Evolutionary conservation across 2,329 filamentous ascomycete species (phyloP).

Genomic region (Aspergillus piperis): DNA sequence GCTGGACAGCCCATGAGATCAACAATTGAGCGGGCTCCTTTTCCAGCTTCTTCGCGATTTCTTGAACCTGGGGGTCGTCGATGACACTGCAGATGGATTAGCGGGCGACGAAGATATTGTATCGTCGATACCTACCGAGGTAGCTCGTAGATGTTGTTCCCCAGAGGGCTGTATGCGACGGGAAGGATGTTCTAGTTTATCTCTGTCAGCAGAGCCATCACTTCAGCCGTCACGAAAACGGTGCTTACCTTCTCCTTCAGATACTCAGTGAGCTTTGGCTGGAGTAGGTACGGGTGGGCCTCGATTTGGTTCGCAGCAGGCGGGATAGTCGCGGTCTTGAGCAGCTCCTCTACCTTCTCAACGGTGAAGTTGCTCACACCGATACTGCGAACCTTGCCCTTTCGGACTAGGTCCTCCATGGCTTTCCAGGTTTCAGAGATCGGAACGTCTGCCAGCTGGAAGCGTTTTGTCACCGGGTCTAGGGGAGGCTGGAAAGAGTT

Average conservation of each 20-base stretch:
- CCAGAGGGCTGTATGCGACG: constrained; percentile 64
- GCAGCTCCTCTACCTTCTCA: constrained; percentile 29
- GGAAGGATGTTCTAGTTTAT: constrained; percentile 47
- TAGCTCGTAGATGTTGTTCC: constrained; percentile 45
- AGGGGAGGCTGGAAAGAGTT: constrained; percentile 29
- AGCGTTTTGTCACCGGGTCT: constrained; percentile 29
- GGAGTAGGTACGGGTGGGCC: constrained; percentile 66
- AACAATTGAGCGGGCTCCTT: constrained; percentile 59
- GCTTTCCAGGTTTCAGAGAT: constrained; percentile 38
- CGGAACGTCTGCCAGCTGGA: constrained; percentile 30
- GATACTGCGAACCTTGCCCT: constrained; percentile 40
- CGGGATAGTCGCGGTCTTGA: constrained; percentile 49
- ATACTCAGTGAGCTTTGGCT: constrained; percentile 54
- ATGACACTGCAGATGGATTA: constrained; percentile 50
- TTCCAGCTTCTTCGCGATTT: constrained; percentile 64
- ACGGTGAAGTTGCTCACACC: constrained; percentile 46
- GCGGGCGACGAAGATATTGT: not conserved
- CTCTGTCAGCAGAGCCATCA: not conserved
- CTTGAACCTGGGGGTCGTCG: constrained; percentile 60
- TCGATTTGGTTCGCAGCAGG: constrained; percentile 69
- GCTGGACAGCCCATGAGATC: constrained; percentile 57
- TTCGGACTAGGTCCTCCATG: constrained; percentile 37
- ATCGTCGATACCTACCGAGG: constrained; percentile 26
- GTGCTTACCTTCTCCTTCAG: constrained; percentile 55
- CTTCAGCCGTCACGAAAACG: not conserved